These are phyloP conservation scores for Styphnolobium japonicum DNA, from an alignment of 306 rosid genomes.

Conservation along the genomic window DNA sequence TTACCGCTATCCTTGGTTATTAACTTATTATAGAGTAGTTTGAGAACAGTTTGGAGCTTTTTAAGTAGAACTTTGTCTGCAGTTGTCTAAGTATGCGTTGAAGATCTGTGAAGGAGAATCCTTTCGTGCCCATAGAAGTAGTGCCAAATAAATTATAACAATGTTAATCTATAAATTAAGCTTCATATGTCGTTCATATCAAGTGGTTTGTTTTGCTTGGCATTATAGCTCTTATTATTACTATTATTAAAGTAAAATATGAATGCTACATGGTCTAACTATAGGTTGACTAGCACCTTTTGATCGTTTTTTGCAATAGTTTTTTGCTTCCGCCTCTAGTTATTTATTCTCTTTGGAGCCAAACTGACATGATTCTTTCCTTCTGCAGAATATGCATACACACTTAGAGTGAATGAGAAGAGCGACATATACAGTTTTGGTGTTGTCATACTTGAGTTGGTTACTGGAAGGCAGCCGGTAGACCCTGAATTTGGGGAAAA, in stretches of 20 bases:
- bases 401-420: conserved; percentile 90
- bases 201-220: conserved; percentile 2
- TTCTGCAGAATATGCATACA: conserved; percentile 86
- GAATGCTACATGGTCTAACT: not conserved
- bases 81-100: not conserved
- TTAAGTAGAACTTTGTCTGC: not conserved
- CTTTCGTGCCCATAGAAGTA: not conserved
- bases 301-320: not conserved
- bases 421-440: conserved; percentile 95
- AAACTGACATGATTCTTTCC: not conserved
- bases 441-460: conserved; percentile 81
- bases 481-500: conserved; percentile 92
- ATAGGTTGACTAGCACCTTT: not conserved
- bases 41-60: not conserved
- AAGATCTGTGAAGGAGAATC: not conserved
- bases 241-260: not conserved
- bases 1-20: not conserved
- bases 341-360: not conserved
- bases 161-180: not conserved
- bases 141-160: not conserved
- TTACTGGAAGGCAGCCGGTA: conserved; percentile 65
- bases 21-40: not conserved
- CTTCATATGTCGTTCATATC: not conserved
- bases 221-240: not conserved
- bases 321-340: not conserved